Conservation (phyloP, 371 early-diverging fungal genomes). For the Apophysomyces ossiformis region DNA sequence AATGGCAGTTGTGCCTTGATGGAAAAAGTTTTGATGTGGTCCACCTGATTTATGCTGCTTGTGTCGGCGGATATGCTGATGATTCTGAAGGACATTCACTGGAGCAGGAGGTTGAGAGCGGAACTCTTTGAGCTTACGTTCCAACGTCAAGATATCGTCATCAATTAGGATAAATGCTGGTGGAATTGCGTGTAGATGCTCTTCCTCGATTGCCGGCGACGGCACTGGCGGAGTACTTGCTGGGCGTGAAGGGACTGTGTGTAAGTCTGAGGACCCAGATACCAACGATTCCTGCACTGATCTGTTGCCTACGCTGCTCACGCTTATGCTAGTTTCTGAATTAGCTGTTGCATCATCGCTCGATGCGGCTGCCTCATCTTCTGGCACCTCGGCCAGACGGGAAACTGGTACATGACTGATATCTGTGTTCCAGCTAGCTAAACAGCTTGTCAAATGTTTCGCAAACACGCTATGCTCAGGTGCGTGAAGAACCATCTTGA, state of each 20-base stretch:
- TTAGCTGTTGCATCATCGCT: neutral
- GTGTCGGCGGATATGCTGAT: constrained; percentile 30
- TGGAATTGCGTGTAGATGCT: constrained; percentile 39
- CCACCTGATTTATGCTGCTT: constrained; percentile 32
- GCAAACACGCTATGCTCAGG: constrained; percentile 62
- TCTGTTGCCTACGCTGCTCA: constrained; percentile 10
- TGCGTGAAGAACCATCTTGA: constrained; percentile 59
- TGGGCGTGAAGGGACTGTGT: neutral
- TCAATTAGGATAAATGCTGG: constrained; percentile 69
- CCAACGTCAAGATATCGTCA: constrained; percentile 59
- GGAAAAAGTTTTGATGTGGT: constrained; percentile 21
- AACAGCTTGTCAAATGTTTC: constrained; percentile 58
- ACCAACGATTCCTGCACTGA: neutral
- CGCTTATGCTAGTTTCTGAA: constrained; percentile 3
- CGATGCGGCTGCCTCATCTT: constrained; percentile 3
- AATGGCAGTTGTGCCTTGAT: constrained; percentile 53
- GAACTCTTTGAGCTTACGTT: constrained; percentile 47
- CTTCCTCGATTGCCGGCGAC: constrained; percentile 41
- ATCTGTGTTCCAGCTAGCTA: constrained; percentile 63
- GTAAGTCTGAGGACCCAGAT: constrained; percentile 5
- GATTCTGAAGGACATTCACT: constrained; percentile 17
- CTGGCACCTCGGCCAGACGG: constrained; percentile 12
- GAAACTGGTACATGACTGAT: constrained; percentile 56
- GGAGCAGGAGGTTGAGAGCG: constrained; percentile 38
- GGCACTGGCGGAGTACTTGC: constrained; percentile 21